A percentile compares a stretch with the other conserved stretches of the same genome.
Evolutionary conservation across 768 basidiomycete genomes (phyloP).

Genomic region (Chalciporus sphaerocephalus): DNA sequence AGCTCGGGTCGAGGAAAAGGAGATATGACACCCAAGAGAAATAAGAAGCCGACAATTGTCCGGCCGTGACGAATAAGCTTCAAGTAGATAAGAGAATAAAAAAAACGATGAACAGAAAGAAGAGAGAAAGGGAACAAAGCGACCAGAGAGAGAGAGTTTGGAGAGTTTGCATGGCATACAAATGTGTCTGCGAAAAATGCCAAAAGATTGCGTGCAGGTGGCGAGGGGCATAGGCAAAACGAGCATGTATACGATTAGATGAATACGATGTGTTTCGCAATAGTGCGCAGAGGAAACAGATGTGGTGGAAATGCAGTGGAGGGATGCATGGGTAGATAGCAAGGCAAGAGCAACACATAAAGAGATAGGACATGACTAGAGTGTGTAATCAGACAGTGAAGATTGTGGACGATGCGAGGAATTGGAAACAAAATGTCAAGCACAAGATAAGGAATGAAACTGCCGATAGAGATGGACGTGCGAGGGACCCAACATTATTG

Average conservation of each 20-base stretch:
- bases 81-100: conserved; percentile 32
- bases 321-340: conserved; percentile 37
- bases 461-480: conserved; percentile 19
- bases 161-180: conserved; percentile 23
- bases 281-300: conserved; percentile 29
- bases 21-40: conserved; percentile 16
- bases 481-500: conserved; percentile 18
- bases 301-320: conserved; percentile 18
- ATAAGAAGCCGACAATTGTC: conserved; percentile 28
- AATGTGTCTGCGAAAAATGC: conserved; percentile 20
- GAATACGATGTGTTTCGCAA: conserved; percentile 35
- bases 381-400: conserved; percentile 38
- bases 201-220: conserved; percentile 15
- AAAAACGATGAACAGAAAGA: conserved; percentile 16
- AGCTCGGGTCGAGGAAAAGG: conserved; percentile 14
- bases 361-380: conserved; percentile 34
- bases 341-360: conserved; percentile 35
- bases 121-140: conserved; percentile 22
- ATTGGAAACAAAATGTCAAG: conserved; percentile 36
- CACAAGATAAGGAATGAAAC: conserved; percentile 28
- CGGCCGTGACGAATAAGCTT: conserved; percentile 27
- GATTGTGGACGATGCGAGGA: conserved; percentile 32
- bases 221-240: conserved; percentile 29
- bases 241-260: conserved; percentile 33
- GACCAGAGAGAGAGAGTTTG: conserved; percentile 14